Evolutionary conservation across 805 yeast species (phyloP).

Genomic region (Suhomyces prunicola): DNA sequence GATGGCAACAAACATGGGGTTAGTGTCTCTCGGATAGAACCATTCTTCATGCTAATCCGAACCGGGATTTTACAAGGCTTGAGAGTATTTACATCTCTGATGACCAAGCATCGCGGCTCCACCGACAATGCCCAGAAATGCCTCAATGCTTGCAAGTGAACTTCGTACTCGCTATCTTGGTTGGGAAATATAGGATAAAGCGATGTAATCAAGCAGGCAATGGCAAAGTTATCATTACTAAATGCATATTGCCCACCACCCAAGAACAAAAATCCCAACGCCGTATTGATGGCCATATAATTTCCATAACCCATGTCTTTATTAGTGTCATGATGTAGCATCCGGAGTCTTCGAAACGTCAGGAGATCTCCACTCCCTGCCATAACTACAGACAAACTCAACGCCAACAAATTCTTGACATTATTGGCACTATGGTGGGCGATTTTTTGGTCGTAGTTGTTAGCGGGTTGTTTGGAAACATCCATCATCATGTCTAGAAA

Average conservation of each 20-base stretch:
- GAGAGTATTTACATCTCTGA: constrained; percentile 63
- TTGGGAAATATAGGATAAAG: constrained; percentile 73
- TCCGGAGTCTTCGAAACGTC: constrained; percentile 67
- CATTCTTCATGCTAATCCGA: constrained; percentile 37
- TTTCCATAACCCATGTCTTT: constrained; percentile 57
- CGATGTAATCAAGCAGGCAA: constrained; percentile 69
- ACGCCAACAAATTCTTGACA: constrained; percentile 55
- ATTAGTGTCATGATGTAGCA: constrained; percentile 58
- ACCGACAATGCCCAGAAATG: constrained; percentile 89
- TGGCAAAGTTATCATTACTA: constrained; percentile 55
- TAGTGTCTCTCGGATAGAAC: constrained; percentile 25
- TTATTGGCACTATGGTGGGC: constrained; percentile 52
- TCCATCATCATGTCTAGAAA: constrained; percentile 52
- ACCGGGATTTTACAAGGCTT: constrained; percentile 51
- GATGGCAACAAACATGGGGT: constrained; percentile 75
- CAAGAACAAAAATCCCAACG: constrained; percentile 81
- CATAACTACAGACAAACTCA: constrained; percentile 72
- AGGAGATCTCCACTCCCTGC: constrained; percentile 90
- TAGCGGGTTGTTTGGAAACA: constrained; percentile 40
- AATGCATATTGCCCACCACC: constrained; percentile 94
- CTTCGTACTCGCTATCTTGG: constrained; percentile 42
- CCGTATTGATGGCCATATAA: constrained; percentile 73
- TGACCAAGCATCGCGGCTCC: constrained; percentile 75
- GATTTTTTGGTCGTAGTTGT: constrained; percentile 55
- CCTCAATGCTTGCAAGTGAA: constrained; percentile 78